Evolutionary conservation across 805 yeast genomes (phyloP).

Genomic region (Schwanniomyces yamadae): DNA sequence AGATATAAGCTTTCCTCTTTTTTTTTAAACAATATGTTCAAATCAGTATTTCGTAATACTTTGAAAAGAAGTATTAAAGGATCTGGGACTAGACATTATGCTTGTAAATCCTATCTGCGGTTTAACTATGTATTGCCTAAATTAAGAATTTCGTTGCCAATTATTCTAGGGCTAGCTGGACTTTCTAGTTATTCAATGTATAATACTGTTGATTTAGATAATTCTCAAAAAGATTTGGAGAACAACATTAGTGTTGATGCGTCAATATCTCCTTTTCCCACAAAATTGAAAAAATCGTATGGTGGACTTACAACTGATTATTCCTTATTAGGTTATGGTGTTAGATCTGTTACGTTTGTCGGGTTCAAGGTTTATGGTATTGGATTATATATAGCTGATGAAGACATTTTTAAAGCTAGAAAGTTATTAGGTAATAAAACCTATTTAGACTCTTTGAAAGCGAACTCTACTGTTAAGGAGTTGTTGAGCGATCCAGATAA

Average conservation of each 20-base stretch:
- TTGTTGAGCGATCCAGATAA: conserved; percentile 39
- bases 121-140: too few relatives aligned
- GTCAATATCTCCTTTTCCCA: conserved; percentile 51
- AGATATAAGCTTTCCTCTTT: too few relatives aligned
- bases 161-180: conserved; percentile 1
- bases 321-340: conserved; percentile 74
- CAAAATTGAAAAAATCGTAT: conserved; percentile 10
- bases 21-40: too few relatives aligned
- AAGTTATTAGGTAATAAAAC: conserved; percentile 41
- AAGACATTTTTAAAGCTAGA: conserved; percentile 44
- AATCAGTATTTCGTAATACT: neutral
- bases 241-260: conserved; percentile 46
- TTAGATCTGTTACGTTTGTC: conserved; percentile 79
- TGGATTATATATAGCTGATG: conserved; percentile 72
- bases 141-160: neutral
- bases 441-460: conserved; percentile 26
- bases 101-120: neutral
- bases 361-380: conserved; percentile 82
- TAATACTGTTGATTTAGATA: conserved; percentile 6
- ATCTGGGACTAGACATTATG: neutral
- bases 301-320: conserved; percentile 35
- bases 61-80: neutral
- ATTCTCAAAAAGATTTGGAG: conserved; percentile 5
- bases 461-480: conserved; percentile 36
- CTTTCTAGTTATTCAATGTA: conserved; percentile 6